Conservation (phyloP, 2,329 filamentous ascomycete species). For the Cercospora sesami region DNA sequence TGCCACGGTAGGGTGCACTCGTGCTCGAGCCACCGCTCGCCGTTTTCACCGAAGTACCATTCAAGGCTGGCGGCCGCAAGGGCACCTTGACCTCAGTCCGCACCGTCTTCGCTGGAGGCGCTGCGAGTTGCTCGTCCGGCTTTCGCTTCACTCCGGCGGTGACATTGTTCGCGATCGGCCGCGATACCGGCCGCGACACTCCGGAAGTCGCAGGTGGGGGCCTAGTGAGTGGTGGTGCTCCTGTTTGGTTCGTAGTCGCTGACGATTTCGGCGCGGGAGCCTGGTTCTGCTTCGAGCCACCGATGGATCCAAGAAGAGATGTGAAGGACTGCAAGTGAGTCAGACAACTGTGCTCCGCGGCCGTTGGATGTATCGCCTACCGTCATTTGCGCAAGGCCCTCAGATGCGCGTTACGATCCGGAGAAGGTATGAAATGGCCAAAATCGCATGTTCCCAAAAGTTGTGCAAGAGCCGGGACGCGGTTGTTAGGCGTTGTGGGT, state of each 20-base stretch:
- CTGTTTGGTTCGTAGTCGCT: constrained; percentile 21
- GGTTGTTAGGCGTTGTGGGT: neutral
- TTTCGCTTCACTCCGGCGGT: constrained; percentile 39
- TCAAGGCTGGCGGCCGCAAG: constrained; percentile 29
- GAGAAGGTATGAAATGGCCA: neutral
- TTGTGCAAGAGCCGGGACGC: neutral
- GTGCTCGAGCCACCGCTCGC: constrained; percentile 25
- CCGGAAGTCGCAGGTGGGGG: constrained; percentile 20
- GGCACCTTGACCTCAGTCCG: constrained; percentile 33
- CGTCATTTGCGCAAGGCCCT: constrained; percentile 19
- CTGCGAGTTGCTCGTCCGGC: constrained; percentile 41
- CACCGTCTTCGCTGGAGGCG: constrained; percentile 38
- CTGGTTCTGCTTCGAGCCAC: constrained; percentile 27
- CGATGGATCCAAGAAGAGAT: constrained; percentile 35
- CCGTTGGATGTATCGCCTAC: constrained; percentile 12
- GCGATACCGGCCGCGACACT: constrained; percentile 21
- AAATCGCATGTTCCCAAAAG: neutral
- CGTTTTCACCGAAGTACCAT: constrained; percentile 26
- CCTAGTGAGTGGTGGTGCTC: constrained; percentile 12
- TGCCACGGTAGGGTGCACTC: constrained; percentile 21
- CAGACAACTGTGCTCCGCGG: constrained; percentile 14
- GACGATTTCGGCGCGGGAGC: constrained; percentile 22
- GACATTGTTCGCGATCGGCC: constrained; percentile 30
- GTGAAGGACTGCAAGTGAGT: constrained; percentile 35
- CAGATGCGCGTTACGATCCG: constrained; percentile 6